These are phyloP conservation scores for Thermothielavioides terrestris DNA, from an alignment of 495 filamentous ascomycete genomes.

Conservation along the genomic window DNA sequence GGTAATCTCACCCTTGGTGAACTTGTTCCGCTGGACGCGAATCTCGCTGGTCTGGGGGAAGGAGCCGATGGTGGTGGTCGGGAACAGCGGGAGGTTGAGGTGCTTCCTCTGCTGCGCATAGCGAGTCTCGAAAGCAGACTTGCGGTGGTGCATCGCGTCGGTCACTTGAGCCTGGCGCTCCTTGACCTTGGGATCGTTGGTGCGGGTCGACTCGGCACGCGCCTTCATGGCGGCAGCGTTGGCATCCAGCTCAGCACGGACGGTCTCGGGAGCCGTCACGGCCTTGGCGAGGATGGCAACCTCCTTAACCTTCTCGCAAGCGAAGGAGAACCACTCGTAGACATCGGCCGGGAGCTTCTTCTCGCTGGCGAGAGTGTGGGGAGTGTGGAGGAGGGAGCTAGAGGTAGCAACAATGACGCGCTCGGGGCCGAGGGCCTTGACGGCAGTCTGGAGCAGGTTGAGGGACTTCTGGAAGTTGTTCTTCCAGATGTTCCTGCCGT, in stretches of 20 bases:
- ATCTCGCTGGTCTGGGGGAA: constrained; percentile 99
- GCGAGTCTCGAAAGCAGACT: constrained; percentile 74
- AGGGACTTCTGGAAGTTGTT: constrained; percentile 90
- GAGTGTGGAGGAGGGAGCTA: constrained; percentile 92
- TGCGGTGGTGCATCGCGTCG: constrained; percentile 77
- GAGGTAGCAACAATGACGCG: constrained; percentile 94
- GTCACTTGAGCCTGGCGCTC: constrained; percentile 84
- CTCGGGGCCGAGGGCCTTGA: constrained; percentile 90
- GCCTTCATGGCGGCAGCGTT: constrained; percentile 86
- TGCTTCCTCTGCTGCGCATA: constrained; percentile 76
- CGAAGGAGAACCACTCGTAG: constrained; percentile 97
- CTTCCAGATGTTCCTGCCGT: constrained; percentile 99
- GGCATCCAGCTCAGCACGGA: constrained; percentile 78
- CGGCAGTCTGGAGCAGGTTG: constrained; percentile 74
- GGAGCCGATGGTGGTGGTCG: constrained; percentile 96
- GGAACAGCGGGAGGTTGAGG: constrained; percentile 91
- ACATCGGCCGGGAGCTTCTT: constrained; percentile 92
- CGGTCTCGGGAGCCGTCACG: constrained; percentile 78
- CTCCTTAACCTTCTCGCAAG: constrained; percentile 85
- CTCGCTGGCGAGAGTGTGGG: constrained; percentile 94
- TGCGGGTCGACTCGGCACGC: constrained; percentile 82
- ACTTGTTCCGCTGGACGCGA: constrained; percentile 88
- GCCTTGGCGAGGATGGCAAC: constrained; percentile 93
- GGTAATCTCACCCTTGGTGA: constrained; percentile 95
- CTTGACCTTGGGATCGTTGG: constrained; percentile 94